Conservation (phyloP, 2,329 filamentous ascomycete species). For the Fusarium clavum region DNA sequence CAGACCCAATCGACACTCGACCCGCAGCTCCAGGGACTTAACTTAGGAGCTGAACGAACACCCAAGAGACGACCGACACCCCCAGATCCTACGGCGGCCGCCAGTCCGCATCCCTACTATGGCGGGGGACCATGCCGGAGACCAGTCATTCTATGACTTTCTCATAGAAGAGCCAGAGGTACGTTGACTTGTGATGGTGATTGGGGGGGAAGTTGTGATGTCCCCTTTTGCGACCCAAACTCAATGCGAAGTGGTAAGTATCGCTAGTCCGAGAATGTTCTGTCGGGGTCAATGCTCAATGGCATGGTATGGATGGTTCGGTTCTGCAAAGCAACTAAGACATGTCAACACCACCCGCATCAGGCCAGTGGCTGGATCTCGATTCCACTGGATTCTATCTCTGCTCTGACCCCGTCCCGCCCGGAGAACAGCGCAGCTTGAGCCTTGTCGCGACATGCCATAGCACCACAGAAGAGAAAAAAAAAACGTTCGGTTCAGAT, state of each 20-base stretch:
- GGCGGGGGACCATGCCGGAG: slow-evolving; percentile 40
- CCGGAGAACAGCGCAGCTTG: slow-evolving; percentile 18
- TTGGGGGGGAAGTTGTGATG: slow-evolving; percentile 1
- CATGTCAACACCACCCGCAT: slow-evolving; percentile 39
- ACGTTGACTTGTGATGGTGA: slow-evolving; percentile 23
- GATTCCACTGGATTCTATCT: slow-evolving; percentile 25
- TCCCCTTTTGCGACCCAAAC: slow-evolving; percentile 28
- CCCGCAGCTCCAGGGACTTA: slow-evolving; percentile 18
- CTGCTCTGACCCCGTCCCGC: slow-evolving; percentile 5
- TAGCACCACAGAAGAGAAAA: slow-evolving; percentile 4
- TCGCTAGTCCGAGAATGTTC: slow-evolving; percentile 12
- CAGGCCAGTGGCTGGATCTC: slow-evolving; percentile 46
- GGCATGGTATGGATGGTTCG: slow-evolving; percentile 3
- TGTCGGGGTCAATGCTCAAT: slow-evolving; percentile 27
- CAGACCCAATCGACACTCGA: slow-evolving; percentile 21
- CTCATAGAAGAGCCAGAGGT: slow-evolving; percentile 47
- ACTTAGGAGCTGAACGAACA: slow-evolving; percentile 28
- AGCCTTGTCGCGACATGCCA: slow-evolving; percentile 11
- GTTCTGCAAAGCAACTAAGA: slow-evolving; percentile 28
- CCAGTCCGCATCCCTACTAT: slow-evolving; percentile 36
- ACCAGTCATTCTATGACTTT: slow-evolving; percentile 48
- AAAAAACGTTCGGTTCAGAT: not conserved
- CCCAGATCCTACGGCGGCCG: slow-evolving; percentile 22
- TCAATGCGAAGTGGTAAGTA: slow-evolving; percentile 20
- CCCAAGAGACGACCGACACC: slow-evolving; percentile 11